A percentile compares a stretch with the other conserved stretches of the same genome.
phyloP scores from a whole-genome alignment of 2,329 filamentous ascomycete genomes.

The Botryotinia calthae region DNA sequence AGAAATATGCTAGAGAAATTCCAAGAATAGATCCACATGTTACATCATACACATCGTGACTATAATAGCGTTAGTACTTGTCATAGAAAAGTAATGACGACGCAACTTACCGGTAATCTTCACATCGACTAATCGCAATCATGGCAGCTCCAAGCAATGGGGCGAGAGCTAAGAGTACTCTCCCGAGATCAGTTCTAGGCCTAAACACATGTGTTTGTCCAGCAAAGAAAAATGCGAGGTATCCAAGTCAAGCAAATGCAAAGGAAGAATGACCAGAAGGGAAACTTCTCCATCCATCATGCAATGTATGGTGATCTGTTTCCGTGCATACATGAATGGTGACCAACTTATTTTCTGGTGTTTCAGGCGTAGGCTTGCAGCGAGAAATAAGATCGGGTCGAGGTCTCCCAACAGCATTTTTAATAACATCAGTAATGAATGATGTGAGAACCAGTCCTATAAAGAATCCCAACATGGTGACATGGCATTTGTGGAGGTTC shows the following conservation, averaged over 20 bases:
- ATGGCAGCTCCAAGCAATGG: slow-evolving; percentile 63
- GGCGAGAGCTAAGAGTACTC: slow-evolving; percentile 55
- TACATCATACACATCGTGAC: slow-evolving; percentile 69
- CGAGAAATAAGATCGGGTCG: slow-evolving; percentile 86
- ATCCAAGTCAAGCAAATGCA: slow-evolving; percentile 75
- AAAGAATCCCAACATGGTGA: slow-evolving; percentile 76
- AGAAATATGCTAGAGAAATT: slow-evolving; percentile 60
- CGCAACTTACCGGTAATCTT: slow-evolving; percentile 57
- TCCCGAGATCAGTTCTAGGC: slow-evolving; percentile 48
- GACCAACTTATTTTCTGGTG: slow-evolving; percentile 53
- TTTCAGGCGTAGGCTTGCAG: slow-evolving; percentile 65
- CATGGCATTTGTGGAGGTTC: slow-evolving; percentile 75
- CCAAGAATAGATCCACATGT: slow-evolving; percentile 60
- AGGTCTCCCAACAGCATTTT: slow-evolving; percentile 69
- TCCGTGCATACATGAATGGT: slow-evolving; percentile 72
- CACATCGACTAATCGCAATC: slow-evolving; percentile 66
- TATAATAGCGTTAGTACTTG: slow-evolving; percentile 16
- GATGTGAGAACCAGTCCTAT: slow-evolving; percentile 74
- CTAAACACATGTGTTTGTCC: slow-evolving; percentile 61
- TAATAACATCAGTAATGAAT: slow-evolving; percentile 86
- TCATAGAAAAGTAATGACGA: slow-evolving; percentile 3
- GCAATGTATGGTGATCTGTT: slow-evolving; percentile 63
- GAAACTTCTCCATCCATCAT: slow-evolving; percentile 83
- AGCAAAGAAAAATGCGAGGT: slow-evolving; percentile 66
- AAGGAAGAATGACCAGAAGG: slow-evolving; percentile 79